Evolutionary conservation across 2,329 filamentous ascomycete genomes (phyloP), one percentile per base, ranked within the genome.

Genomic region (Fusarium anguioides): DNA sequence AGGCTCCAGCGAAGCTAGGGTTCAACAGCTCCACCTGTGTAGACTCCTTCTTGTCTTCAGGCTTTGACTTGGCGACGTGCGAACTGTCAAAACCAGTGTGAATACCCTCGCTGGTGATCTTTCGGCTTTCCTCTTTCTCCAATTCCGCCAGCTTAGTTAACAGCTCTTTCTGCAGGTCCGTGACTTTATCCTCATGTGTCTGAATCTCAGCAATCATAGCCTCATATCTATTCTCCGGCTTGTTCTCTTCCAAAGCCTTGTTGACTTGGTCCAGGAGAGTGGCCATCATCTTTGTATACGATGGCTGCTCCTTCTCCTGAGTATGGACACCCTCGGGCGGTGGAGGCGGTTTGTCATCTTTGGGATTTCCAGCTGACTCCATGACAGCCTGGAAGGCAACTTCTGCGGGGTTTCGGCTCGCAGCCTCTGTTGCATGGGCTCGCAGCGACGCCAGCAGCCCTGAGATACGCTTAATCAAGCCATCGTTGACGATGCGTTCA

Each of bases 271-370:
- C 96, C 20, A 98, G 86, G 72, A 99, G 80, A n/a, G 90, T 89
- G n/a, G 92, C 92, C 91, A 99, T 94, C 96, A 99, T 99, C 83
- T 96, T 93, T 36, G 93, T 96, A 76, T 97, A 99, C 15, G 90
- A 91, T 1, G 92, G 93, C 72, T 92, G 88, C 74, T 85, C 89
- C 76, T 91, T 87, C 71, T 91, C 89, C 53, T 93, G 85, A 39
- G 86, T 84, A 75, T 96, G 91, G 26, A 97, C 91, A 44, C 92
- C 94, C 68, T 89, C 90, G 3, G 94, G 94, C 23, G 91, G 84
- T 47, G 87, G 84, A 10, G 91, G 89, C 5, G 93, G 92, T 64
- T 88, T 87, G 75, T 93, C 88, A 73, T 96, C 92, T 59, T 90
- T 87, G 42, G 89, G 85, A 66, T 91, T 87, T 54, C 87, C 87